phyloP scores from a whole-genome alignment of 2,329 filamentous ascomycete species.

The Ustilaginoidea virens region DNA sequence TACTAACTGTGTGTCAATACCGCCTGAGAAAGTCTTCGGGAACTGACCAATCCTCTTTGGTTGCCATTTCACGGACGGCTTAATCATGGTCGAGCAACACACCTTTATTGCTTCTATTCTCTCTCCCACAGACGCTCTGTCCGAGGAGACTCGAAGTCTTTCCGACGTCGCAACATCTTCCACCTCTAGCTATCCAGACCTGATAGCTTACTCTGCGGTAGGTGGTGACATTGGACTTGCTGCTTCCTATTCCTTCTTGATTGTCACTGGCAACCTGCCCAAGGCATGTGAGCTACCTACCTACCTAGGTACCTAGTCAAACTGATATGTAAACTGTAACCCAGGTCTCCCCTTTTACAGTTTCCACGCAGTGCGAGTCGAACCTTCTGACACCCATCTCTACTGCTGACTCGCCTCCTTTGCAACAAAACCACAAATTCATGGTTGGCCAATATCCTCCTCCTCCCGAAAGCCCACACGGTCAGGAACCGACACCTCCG shows the following conservation, averaged over 20 bases:
- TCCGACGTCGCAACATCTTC: slow-evolving; percentile 11
- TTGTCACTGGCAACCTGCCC: no score
- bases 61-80: slow-evolving; percentile 3
- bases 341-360: slow-evolving; percentile 17
- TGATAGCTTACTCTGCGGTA: slow-evolving; percentile 17
- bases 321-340: no score
- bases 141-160: slow-evolving; percentile 12
- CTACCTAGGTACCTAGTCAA: no score
- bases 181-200: slow-evolving; percentile 14
- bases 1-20: no score
- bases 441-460: slow-evolving; percentile 24
- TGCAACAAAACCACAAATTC: slow-evolving; percentile 27
- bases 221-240: no score
- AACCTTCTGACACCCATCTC: slow-evolving; percentile 37
- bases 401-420: slow-evolving; percentile 29
- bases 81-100: slow-evolving; percentile 21
- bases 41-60: no score
- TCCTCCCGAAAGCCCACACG: slow-evolving; percentile 17
- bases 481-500: slow-evolving; percentile 33
- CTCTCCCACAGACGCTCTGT: slow-evolving; percentile 15
- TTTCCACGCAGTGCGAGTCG: slow-evolving; percentile 23
- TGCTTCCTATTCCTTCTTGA: no score
- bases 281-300: no score
- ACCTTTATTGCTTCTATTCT: slow-evolving; percentile 18
- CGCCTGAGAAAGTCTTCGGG: no score